Evolutionary conservation across 225 moss, liverwort and hornwort species (phyloP).

Genomic region (Marchantia polymorpha): DNA sequence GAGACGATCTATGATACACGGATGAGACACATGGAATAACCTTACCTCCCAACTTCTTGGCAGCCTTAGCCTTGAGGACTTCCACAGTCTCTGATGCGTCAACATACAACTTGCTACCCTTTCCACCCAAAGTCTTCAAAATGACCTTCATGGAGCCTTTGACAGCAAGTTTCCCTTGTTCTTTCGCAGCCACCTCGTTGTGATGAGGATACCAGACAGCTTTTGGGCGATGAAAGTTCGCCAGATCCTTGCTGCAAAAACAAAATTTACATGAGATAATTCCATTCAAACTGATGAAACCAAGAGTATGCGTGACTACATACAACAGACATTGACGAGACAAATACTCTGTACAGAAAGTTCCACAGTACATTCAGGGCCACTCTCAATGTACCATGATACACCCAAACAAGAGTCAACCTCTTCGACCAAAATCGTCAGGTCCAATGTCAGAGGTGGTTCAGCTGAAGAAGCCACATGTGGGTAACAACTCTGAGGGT

Average conservation of each 20-base stretch:
- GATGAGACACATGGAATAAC: neutral
- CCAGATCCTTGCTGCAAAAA: conserved; percentile 85
- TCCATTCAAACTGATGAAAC: neutral
- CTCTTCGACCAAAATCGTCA: neutral
- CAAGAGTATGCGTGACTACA: neutral
- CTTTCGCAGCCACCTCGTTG: conserved; percentile 99
- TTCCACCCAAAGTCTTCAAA: conserved; percentile 93
- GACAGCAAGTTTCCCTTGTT: conserved; percentile 92
- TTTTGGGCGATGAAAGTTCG: conserved; percentile 99
- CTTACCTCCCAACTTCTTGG: conserved; percentile 95
- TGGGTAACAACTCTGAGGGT: neutral
- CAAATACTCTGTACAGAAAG: neutral
- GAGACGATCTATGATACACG: neutral
- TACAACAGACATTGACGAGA: neutral
- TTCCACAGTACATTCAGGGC: neutral
- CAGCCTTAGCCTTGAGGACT: conserved; percentile 73
- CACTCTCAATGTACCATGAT: neutral
- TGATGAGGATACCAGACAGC: conserved; percentile 99
- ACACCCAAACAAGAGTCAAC: neutral
- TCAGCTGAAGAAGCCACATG: neutral
- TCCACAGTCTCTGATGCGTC: conserved; percentile 93
- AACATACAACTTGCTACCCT: conserved; percentile 88
- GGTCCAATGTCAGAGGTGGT: neutral
- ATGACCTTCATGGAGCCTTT: conserved; percentile 94
- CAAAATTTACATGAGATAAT: conserved; percentile 23